Evolutionary conservation across 768 basidiomycete genomes (phyloP), one percentile per base, ranked within the genome.

Genomic region (Exidia glandulosa): DNA sequence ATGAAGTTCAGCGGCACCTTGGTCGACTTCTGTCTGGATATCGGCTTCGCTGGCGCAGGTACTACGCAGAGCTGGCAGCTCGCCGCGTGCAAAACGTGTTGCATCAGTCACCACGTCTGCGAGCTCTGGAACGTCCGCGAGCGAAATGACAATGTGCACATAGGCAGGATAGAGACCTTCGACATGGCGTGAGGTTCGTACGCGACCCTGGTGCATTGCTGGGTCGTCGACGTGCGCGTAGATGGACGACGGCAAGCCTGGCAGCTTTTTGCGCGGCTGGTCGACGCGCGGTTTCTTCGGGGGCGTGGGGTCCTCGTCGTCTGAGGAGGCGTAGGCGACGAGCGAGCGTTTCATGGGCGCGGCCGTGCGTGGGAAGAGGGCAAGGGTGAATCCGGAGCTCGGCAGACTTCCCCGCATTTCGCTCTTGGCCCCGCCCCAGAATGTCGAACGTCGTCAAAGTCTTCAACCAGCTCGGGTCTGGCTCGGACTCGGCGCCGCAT

Each of bases 111-210:
- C 14, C 72, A 54, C 25, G 25, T 31, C 27, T 10, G 29, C 50
- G 27, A 54, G 63, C 16, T 57, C 27, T 23, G 80, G 76, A 32
- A 65, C 69, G 37, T 68, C 74, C 55, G 73, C 70, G 31, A 87
- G 64, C 58, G 68, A 63, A 67, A 94, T 66, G 0, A 85, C 81
- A 12, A 91, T 75, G 68, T 87, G 94, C 58, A 94, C 78, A 73
- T 94, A 83, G 3, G 87, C 77, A 1, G 85, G 84, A 68, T 82
- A 94, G 67, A 94, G 92, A 0, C 94, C 94, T 13, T 91, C 87
- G 3, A 92, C 83, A 67, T 91, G 90, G 2, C 91, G 90, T 1
- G 76, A 77, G 0, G 83, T 76, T 32, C 94, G 82, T 54, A 75
- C 76, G 32, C 94, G 82, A 14, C 94, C 94, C 75, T 94, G 92